Evolutionary conservation across 2,329 filamentous ascomycete species (phyloP).

Genomic region (Hirsutella rhossiliensis): DNA sequence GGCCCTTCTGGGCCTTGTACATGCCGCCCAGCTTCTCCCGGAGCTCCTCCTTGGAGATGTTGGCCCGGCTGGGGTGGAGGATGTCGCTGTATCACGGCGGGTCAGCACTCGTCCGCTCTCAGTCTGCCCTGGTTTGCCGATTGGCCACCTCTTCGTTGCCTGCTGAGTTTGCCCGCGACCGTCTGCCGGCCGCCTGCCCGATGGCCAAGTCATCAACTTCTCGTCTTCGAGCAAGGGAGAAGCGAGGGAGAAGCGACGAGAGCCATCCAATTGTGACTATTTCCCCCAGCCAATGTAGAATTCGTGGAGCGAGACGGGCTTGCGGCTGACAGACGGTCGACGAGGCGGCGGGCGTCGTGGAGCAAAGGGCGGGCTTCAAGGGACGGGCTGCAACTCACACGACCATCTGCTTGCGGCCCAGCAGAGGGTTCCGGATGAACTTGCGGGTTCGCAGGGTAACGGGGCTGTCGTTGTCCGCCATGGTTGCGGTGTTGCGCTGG

Average conservation of each 20-base stretch:
- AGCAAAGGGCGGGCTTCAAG: background rate
- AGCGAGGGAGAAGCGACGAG: no score
- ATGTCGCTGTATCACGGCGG: slow-evolving; percentile 62
- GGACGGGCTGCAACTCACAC: slow-evolving; percentile 59
- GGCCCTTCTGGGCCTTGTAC: slow-evolving; percentile 98
- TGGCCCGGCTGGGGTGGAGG: slow-evolving; percentile 95
- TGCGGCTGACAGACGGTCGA: background rate
- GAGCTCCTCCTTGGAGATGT: slow-evolving; percentile 99
- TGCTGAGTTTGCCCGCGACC: no score
- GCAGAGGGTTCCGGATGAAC: slow-evolving; percentile 99
- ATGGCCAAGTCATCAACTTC: no score
- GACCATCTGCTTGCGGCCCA: slow-evolving; percentile 99
- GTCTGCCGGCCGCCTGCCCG: no score
- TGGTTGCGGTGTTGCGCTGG: slow-evolving; percentile 47
- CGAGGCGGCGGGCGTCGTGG: background rate
- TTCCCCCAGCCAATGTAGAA: no score
- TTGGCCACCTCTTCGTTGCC: no score
- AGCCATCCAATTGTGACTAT: no score
- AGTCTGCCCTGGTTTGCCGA: no score
- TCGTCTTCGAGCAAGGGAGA: no score
- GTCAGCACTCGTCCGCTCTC: slow-evolving; percentile 6
- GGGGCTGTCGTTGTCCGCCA: slow-evolving; percentile 72
- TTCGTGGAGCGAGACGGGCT: no score
- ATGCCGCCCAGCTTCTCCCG: slow-evolving; percentile 85
- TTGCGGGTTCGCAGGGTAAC: slow-evolving; percentile 95